phyloP scores from a whole-genome alignment of 1,139 yeast species.

The Scheffersomyces stambukii region DNA sequence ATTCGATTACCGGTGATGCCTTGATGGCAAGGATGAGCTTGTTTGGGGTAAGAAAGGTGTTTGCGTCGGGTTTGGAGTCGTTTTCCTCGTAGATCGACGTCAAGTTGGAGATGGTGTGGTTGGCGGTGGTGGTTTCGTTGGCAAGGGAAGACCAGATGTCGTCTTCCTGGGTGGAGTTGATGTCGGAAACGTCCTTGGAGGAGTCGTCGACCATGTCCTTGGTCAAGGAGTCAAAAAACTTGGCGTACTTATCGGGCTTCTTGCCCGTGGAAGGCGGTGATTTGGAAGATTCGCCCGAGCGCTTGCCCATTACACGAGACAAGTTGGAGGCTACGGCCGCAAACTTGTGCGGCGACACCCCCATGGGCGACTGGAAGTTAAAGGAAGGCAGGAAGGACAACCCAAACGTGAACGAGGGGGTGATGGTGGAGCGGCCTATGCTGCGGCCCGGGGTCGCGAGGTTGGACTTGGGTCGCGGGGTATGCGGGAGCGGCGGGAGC shows the following conservation, averaged over 20 bases:
- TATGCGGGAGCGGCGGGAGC: constrained; percentile 5
- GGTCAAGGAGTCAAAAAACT: constrained; percentile 18
- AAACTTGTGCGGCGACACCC: constrained; percentile 11
- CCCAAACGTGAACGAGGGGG: constrained; percentile 41
- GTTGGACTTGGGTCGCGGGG: constrained; percentile 5
- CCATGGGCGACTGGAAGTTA: constrained; percentile 34
- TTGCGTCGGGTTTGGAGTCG: constrained; percentile 4
- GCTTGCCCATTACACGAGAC: neutral
- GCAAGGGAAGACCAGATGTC: constrained; percentile 32
- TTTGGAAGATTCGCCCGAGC: neutral
- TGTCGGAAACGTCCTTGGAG: constrained; percentile 2
- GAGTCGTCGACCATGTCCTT: neutral
- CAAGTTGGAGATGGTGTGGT: constrained; percentile 22
- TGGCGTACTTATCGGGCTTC: too few relatives aligned
- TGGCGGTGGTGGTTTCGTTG: constrained; percentile 13
- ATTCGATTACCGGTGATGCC: too few relatives aligned
- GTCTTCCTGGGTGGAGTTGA: constrained; percentile 11
- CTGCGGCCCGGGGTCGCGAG: neutral
- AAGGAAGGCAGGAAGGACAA: constrained; percentile 44
- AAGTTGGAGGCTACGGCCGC: neutral
- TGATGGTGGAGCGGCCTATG: constrained; percentile 8
- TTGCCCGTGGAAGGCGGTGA: neutral
- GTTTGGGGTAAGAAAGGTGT: constrained; percentile 31
- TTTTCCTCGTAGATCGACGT: constrained; percentile 28
- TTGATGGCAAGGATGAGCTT: constrained; percentile 14